Percentiles rank a stretch among this genome's conserved stretches.
phyloP scores from a whole-genome alignment of 208 protist species.

The Leishmania aethiopica region DNA sequence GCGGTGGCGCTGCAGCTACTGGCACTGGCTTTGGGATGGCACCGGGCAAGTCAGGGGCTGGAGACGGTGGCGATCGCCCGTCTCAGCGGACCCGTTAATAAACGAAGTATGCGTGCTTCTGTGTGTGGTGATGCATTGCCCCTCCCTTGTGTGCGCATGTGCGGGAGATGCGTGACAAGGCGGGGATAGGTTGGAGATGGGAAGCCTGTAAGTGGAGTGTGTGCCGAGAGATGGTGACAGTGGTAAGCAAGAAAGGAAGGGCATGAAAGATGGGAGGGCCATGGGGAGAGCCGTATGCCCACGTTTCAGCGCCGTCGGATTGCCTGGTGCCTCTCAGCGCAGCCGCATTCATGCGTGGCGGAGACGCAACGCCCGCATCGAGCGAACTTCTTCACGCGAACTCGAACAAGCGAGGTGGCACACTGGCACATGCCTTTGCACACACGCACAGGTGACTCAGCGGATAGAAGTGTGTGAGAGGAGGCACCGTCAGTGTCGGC shows the following conservation, averaged over 20 bases:
- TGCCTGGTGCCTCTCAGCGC: not conserved
- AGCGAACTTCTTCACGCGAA: not conserved
- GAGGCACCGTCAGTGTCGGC: not conserved
- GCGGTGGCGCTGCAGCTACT: constrained; percentile 1
- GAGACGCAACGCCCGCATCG: not conserved
- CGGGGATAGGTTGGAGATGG: not conserved
- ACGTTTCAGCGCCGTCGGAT: not conserved
- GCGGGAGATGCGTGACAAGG: not conserved
- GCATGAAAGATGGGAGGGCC: not conserved
- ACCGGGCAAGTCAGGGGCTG: constrained; percentile 18
- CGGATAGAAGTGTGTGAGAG: not conserved
- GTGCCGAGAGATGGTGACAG: not conserved
- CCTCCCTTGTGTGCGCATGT: not conserved
- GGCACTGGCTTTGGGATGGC: constrained; percentile 24
- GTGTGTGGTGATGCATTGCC: not conserved
- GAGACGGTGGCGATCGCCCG: constrained; percentile 17
- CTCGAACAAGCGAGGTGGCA: not conserved
- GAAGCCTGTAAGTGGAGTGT: not conserved
- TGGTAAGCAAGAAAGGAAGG: not conserved
- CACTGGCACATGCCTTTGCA: not conserved
- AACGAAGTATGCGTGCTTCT: not conserved
- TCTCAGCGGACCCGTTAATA: constrained; percentile 20
- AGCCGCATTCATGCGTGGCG: not conserved
- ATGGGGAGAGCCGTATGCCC: not conserved
- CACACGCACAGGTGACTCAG: not conserved